A percentile compares a stretch with the other conserved stretches of the same genome.
phyloP scores from a whole-genome alignment of 2,329 filamentous ascomycete species.

The Nemania sp. region DNA sequence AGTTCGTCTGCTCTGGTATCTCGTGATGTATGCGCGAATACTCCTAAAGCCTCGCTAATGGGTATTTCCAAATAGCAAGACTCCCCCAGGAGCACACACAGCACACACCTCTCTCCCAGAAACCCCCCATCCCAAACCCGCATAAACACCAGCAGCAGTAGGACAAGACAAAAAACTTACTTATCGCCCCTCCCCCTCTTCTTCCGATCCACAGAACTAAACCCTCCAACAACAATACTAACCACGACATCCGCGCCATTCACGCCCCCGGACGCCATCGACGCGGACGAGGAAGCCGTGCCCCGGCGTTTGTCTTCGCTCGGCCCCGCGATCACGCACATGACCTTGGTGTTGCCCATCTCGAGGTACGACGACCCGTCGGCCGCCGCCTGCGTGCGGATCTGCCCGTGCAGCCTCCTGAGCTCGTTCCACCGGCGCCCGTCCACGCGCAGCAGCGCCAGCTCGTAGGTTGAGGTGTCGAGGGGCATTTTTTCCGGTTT shows the following conservation, averaged over 20 bases:
- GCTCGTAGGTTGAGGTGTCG: slow-evolving; percentile 87
- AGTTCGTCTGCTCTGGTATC: no score
- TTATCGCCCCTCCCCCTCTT: slow-evolving; percentile 75
- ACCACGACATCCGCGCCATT: slow-evolving; percentile 73
- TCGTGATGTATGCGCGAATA: no score
- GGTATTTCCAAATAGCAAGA: not conserved
- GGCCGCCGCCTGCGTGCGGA: slow-evolving; percentile 88
- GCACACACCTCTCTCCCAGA: no score
- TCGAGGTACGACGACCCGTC: slow-evolving; percentile 93
- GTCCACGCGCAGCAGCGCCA: slow-evolving; percentile 81
- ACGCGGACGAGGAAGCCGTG: slow-evolving; percentile 21
- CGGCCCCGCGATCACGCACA: slow-evolving; percentile 88
- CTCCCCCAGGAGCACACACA: no score
- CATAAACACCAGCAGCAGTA: no score
- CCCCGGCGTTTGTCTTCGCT: slow-evolving; percentile 61
- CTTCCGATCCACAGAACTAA: slow-evolving; percentile 84
- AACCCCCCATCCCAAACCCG: no score
- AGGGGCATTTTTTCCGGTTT: slow-evolving; percentile 70
- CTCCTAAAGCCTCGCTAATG: no score
- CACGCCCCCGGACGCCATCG: slow-evolving; percentile 15
- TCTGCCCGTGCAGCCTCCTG: slow-evolving; percentile 82
- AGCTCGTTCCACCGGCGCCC: slow-evolving; percentile 97
- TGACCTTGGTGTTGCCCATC: slow-evolving; percentile 96
- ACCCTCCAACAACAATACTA: slow-evolving; percentile 83
- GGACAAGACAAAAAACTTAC: slow-evolving; percentile 51